Evolutionary conservation across 2,329 filamentous ascomycete species (phyloP).

Genomic region (Aspergillus caelatus): DNA sequence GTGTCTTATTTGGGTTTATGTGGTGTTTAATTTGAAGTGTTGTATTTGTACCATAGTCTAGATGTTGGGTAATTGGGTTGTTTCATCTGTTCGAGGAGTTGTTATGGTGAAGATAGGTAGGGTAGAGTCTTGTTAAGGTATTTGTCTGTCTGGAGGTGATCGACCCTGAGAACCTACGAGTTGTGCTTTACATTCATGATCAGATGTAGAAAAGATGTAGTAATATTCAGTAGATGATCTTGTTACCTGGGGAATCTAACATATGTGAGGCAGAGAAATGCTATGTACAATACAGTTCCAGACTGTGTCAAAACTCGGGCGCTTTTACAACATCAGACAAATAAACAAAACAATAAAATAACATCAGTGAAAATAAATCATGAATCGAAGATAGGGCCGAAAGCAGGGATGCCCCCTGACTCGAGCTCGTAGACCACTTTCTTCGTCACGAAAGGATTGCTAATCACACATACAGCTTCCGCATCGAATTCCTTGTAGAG

Average conservation of each 20-base stretch:
- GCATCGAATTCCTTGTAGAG: slow-evolving; percentile 51
- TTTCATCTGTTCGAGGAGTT: not conserved
- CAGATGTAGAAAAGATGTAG: not conserved
- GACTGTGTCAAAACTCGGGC: not conserved
- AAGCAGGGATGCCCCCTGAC: slow-evolving; percentile 66
- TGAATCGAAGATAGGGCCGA: slow-evolving; percentile 75
- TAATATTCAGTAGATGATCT: not conserved
- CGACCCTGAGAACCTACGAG: not conserved
- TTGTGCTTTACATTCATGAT: not conserved
- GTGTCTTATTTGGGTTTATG: no score
- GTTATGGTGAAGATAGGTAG: not conserved
- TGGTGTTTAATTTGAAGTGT: not conserved
- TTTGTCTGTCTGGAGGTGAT: no score
- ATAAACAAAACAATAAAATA: slow-evolving; percentile 8
- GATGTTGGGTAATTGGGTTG: not conserved
- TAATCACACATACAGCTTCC: slow-evolving; percentile 74
- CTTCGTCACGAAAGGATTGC: slow-evolving; percentile 68
- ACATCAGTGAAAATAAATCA: slow-evolving; percentile 32
- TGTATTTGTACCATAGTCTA: not conserved
- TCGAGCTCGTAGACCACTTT: slow-evolving; percentile 72
- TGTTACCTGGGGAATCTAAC: not conserved
- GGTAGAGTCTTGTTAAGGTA: no score
- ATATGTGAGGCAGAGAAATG: not conserved
- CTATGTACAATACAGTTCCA: not conserved
- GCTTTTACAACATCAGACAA: not conserved